Conservation (phyloP, 345 rosid genomes). For the Eucalyptus sp. region DNA sequence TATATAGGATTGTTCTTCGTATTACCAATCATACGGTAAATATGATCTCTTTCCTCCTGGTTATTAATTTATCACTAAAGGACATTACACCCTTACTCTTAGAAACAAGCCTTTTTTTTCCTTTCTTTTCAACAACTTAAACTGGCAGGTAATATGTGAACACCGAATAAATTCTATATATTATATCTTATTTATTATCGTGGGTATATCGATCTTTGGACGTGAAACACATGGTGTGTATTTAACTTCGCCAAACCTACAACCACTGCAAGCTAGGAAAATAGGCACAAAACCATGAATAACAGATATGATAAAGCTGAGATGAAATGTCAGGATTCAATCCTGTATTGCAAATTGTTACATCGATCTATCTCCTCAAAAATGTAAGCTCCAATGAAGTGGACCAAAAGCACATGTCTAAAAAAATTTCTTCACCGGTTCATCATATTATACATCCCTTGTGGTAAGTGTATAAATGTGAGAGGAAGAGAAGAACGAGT, state of each 20-base stretch:
- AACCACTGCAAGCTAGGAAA: not conserved
- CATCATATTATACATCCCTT: not conserved
- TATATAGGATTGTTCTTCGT: not conserved
- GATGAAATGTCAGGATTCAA: not conserved
- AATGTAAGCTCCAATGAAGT: not conserved
- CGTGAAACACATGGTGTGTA: not conserved
- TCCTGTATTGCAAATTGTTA: not conserved
- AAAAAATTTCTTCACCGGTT: not conserved
- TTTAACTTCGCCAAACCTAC: not conserved
- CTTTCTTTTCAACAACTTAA: not conserved
- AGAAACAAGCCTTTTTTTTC: not conserved
- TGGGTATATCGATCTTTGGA: not conserved
- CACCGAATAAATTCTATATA: not conserved
- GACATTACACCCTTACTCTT: not conserved
- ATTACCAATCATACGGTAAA: not conserved
- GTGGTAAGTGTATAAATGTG: not conserved
- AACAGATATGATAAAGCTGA: not conserved
- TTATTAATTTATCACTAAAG: not conserved
- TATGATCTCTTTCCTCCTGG: not conserved
- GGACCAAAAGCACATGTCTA: not conserved
- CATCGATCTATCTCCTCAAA: not conserved
- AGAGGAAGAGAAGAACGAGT: not conserved
- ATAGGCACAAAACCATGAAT: not conserved
- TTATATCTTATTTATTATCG: not conserved
- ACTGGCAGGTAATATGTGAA: not conserved